These are phyloP conservation scores for Cymodocea nodosa DNA, from an alignment of 116 monocot genomes.

Conservation along the genomic window DNA sequence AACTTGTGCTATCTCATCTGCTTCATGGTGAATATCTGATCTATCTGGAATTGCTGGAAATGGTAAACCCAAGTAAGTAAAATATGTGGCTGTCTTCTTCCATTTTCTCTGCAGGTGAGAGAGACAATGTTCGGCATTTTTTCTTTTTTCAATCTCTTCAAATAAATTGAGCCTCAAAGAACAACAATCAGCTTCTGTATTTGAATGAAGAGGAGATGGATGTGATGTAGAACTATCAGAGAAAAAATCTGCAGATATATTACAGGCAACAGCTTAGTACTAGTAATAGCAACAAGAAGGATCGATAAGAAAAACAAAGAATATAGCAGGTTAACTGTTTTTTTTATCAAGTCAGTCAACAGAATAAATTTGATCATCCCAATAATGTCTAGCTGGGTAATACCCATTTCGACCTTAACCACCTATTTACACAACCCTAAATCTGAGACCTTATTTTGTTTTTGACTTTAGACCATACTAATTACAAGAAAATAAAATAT, in stretches of 20 bases:
- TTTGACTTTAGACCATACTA: too few relatives aligned
- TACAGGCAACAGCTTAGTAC: not conserved
- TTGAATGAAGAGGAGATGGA: conserved; percentile 18
- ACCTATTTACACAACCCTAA: too few relatives aligned
- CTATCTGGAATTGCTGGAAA: conserved; percentile 12
- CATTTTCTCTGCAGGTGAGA: conserved; percentile 28
- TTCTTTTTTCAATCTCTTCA: conserved; percentile 50
- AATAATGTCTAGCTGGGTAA: too few relatives aligned
- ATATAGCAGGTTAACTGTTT: too few relatives aligned
- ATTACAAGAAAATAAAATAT: too few relatives aligned
- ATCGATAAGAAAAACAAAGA: not conserved
- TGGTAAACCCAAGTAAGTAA: conserved; percentile 25
- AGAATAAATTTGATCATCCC: too few relatives aligned
- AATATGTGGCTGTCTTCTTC: conserved; percentile 19
- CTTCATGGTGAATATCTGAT: conserved; percentile 15
- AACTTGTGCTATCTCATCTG: conserved; percentile 26
- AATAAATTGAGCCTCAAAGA: conserved; percentile 28
- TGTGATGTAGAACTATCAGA: conserved; percentile 36
- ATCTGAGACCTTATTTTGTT: too few relatives aligned
- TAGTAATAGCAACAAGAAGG: not conserved
- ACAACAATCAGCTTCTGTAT: conserved; percentile 28
- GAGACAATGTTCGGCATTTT: conserved; percentile 32
- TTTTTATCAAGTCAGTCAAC: too few relatives aligned
- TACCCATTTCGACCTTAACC: too few relatives aligned
- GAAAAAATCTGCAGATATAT: conserved; percentile 32